A percentile compares a stretch with the other conserved stretches of the same genome.
Evolutionary conservation across 495 filamentous ascomycete species (phyloP).

Genomic region (Penicillium coprophilum): DNA sequence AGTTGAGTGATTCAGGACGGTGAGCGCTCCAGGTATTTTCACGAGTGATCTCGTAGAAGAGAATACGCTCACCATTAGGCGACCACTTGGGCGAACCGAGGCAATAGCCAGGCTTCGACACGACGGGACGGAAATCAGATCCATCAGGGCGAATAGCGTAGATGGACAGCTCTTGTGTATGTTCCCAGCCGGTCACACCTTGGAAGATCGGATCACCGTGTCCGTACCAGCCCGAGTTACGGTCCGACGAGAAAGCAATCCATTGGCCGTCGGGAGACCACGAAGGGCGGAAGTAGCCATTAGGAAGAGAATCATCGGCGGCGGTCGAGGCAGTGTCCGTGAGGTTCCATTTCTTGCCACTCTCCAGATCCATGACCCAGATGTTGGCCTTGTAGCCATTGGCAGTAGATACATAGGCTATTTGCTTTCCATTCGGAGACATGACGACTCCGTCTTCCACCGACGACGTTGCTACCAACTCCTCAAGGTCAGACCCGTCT

Average conservation of each 20-base stretch:
- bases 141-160: slow-evolving; percentile 32
- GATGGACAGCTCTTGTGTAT: slow-evolving; percentile 33
- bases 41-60: slow-evolving; percentile 34
- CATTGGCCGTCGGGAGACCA: slow-evolving; percentile 33
- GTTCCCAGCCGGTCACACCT: slow-evolving; percentile 31
- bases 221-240: slow-evolving; percentile 28
- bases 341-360: slow-evolving; percentile 26
- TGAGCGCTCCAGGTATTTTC: slow-evolving; percentile 32
- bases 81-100: slow-evolving; percentile 34
- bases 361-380: slow-evolving; percentile 30
- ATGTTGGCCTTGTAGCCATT: slow-evolving; percentile 29
- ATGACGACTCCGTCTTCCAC: slow-evolving; percentile 30
- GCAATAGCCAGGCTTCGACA: slow-evolving; percentile 13
- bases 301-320: slow-evolving; percentile 8
- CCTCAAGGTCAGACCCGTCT: slow-evolving; percentile 25
- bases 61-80: slow-evolving; percentile 25
- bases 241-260: slow-evolving; percentile 28
- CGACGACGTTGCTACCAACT: slow-evolving; percentile 20
- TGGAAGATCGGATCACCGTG: slow-evolving; percentile 23
- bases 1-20: slow-evolving; percentile 20
- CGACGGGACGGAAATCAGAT: slow-evolving; percentile 25
- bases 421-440: slow-evolving; percentile 27
- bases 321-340: slow-evolving; percentile 18
- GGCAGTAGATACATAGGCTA: slow-evolving; percentile 30
- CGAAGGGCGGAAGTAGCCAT: slow-evolving; percentile 32